A percentile compares a stretch with the other conserved stretches of the same genome.
phyloP scores from a whole-genome alignment of 1,284 basidiomycete genomes.

The Ganoderma meredithae region DNA sequence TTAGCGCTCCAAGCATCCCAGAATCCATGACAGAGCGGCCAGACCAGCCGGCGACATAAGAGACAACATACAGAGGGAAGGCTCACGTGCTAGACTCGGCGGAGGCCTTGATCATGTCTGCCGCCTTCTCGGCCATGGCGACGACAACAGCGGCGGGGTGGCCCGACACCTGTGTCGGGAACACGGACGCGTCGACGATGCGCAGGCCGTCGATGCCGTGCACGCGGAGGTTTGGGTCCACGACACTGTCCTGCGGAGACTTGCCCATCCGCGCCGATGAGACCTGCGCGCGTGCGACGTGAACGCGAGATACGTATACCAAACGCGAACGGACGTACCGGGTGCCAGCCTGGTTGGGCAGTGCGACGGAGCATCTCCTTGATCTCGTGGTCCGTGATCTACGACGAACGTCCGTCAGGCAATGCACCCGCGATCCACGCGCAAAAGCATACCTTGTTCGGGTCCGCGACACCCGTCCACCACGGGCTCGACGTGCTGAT shows the following conservation, averaged over 20 bases:
- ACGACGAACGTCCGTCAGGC: neutral
- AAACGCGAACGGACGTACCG: neutral
- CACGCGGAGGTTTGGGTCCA: conserved; percentile 35
- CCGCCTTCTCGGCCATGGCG: conserved; percentile 38
- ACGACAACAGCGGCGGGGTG: conserved; percentile 37
- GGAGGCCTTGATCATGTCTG: conserved; percentile 33
- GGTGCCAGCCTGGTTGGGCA: neutral
- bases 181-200: conserved; percentile 51
- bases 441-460: conserved; percentile 30
- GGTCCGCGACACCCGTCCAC: conserved; percentile 39
- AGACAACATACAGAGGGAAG: too few relatives aligned
- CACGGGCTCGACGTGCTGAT: conserved; percentile 30
- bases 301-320: neutral
- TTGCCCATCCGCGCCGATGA: conserved; percentile 33
- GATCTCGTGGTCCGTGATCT: conserved; percentile 4
- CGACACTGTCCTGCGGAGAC: conserved; percentile 28
- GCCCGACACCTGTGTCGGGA: conserved; percentile 40
- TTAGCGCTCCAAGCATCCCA: neutral
- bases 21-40: neutral
- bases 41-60: neutral
- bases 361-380: conserved; percentile 8
- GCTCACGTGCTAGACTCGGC: neutral
- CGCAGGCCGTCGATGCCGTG: conserved; percentile 48
- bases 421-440: too few relatives aligned
- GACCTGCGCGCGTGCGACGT: conserved; percentile 13